Conservation (phyloP, 1,139 yeast genomes). For the Taphrina confusa region DNA sequence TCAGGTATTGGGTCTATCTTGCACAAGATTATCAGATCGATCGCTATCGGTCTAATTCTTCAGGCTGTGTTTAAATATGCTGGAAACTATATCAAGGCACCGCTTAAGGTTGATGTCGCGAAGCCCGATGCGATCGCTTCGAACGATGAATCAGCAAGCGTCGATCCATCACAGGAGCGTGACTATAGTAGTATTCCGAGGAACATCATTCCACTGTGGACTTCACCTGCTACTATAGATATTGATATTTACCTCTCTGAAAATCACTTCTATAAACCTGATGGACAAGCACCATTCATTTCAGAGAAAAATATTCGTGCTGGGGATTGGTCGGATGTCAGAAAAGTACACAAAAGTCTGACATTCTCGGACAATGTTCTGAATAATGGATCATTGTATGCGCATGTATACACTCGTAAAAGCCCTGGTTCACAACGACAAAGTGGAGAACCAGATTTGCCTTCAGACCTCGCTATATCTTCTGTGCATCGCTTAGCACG, state of each 20-base stretch:
- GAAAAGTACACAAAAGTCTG: not conserved
- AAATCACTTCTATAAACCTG: not conserved
- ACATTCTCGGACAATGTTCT: constrained; percentile 34
- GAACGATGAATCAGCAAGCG: constrained; percentile 16
- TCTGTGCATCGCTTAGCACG: constrained; percentile 42
- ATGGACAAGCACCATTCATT: constrained; percentile 19
- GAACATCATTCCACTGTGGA: constrained; percentile 23
- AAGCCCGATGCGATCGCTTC: constrained; percentile 13
- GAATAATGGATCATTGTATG: constrained; percentile 45
- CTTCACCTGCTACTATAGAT: constrained; percentile 20
- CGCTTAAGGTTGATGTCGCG: constrained; percentile 19
- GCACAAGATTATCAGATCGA: constrained; percentile 18
- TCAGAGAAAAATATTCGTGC: constrained; percentile 4
- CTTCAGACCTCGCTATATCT: constrained; percentile 40
- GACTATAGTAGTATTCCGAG: constrained; percentile 21
- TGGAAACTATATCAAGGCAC: constrained; percentile 27
- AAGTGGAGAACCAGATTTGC: constrained; percentile 41
- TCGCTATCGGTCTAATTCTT: constrained; percentile 21
- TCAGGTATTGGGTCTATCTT: not conserved
- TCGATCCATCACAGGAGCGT: constrained; percentile 22
- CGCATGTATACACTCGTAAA: constrained; percentile 43
- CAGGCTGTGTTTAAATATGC: constrained; percentile 12
- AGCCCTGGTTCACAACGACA: constrained; percentile 37
- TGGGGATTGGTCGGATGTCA: constrained; percentile 24
- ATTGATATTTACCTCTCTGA: constrained; percentile 29